A percentile compares a stretch with the other conserved stretches of the same genome.
Conservation (phyloP, 2,329 filamentous ascomycete genomes). For the Alternaria incomplexa region DNA sequence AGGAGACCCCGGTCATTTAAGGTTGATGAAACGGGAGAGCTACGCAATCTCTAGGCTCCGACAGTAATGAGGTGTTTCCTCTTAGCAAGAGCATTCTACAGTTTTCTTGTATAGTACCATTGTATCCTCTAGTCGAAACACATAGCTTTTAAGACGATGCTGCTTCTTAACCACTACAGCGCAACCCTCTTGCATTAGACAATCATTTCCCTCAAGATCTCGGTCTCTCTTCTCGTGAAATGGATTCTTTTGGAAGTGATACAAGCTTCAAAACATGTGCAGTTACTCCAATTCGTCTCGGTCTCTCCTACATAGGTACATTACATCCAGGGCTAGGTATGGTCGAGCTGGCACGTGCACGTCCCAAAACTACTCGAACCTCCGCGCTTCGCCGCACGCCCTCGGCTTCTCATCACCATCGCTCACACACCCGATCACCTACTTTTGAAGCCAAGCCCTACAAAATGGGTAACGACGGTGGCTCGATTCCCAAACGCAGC, state of each 20-base stretch:
- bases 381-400: conserved; percentile 30
- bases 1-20: background rate
- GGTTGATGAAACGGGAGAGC: background rate
- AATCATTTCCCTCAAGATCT: background rate
- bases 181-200: background rate
- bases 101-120: conserved; percentile 6
- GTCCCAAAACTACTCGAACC: conserved; percentile 23
- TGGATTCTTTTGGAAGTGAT: no score
- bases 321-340: background rate
- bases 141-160: background rate
- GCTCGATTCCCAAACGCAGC: conserved; percentile 90
- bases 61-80: background rate
- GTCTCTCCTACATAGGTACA: no score
- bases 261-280: no score
- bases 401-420: background rate
- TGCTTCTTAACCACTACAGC: background rate
- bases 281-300: no score
- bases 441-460: background rate
- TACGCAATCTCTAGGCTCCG: conserved; percentile 1
- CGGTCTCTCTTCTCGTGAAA: background rate
- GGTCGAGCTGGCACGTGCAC: conserved; percentile 10
- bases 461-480: conserved; percentile 94
- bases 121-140: background rate
- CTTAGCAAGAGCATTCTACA: background rate
- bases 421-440: background rate